phyloP scores from a whole-genome alignment of 495 filamentous ascomycete genomes.

The Hypoxylon lenormandii region DNA sequence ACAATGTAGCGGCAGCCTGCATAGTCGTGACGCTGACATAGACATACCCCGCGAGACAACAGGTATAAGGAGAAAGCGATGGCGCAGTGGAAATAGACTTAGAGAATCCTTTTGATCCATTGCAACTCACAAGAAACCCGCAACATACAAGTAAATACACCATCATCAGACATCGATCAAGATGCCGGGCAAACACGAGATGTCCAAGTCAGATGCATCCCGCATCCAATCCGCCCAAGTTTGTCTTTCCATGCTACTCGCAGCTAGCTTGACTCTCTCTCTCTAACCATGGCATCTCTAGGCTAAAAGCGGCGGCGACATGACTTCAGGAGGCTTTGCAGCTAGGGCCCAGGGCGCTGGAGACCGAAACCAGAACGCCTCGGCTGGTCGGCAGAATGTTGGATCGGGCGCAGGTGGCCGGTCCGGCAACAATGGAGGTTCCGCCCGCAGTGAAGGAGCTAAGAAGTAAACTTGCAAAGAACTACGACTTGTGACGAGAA shows the following conservation, averaged over 20 bases:
- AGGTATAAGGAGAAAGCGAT: no score
- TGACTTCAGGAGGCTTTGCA: constrained; percentile 37
- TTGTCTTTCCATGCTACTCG: neutral
- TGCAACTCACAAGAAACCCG: no score
- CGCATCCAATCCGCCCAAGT: constrained; percentile 42
- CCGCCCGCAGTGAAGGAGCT: neutral
- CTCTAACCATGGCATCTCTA: constrained; percentile 13
- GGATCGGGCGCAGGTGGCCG: constrained; percentile 7
- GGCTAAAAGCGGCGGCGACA: constrained; percentile 36
- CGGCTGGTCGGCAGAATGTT: constrained; percentile 18
- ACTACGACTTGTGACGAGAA: neutral
- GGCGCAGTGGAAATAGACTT: no score
- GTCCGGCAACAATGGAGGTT: neutral
- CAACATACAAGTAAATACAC: no score
- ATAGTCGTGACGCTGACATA: no score
- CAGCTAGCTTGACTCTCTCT: neutral
- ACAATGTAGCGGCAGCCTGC: no score
- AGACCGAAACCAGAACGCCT: constrained; percentile 25
- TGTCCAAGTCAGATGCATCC: constrained; percentile 22
- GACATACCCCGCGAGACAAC: no score
- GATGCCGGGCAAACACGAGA: constrained; percentile 21
- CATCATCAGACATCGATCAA: neutral
- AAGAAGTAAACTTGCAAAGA: constrained; percentile 1
- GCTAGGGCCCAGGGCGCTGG: constrained; percentile 32
- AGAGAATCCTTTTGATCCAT: no score